These are phyloP conservation scores for Fraxinus dipetala DNA, from an alignment of 305 asterid genomes.

Conservation along the genomic window DNA sequence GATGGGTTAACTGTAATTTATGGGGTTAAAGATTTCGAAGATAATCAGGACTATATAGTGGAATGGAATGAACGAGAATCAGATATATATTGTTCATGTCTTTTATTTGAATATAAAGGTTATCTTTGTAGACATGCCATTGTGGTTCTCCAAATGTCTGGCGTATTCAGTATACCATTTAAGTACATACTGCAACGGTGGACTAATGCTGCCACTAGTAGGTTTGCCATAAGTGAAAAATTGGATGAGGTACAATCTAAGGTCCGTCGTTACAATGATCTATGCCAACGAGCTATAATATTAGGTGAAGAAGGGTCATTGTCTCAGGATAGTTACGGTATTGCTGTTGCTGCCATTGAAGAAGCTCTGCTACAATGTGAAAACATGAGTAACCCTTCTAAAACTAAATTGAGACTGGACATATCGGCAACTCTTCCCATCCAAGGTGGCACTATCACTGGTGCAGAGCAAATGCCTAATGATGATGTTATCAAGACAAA, in stretches of 20 bases:
- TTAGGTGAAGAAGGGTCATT: constrained; percentile 95
- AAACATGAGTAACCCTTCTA: constrained; percentile 35
- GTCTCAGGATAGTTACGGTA: constrained; percentile 67
- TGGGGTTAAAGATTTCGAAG: constrained; percentile 67
- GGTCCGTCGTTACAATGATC: constrained; percentile 85
- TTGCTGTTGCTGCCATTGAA: constrained; percentile 58
- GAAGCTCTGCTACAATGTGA: constrained; percentile 65
- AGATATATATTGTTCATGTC: constrained; percentile 66
- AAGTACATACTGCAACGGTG: constrained; percentile 77
- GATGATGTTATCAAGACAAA: constrained; percentile 28
- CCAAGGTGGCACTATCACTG: constrained; percentile 30
- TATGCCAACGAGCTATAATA: constrained; percentile 80
- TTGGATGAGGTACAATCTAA: constrained; percentile 77
- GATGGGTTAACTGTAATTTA: constrained; percentile 48
- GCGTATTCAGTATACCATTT: constrained; percentile 70
- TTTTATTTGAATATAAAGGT: constrained; percentile 70
- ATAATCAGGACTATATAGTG: constrained; percentile 59
- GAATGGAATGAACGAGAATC: constrained; percentile 62
- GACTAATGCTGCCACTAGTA: constrained; percentile 88
- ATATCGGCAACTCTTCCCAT: constrained; percentile 38
- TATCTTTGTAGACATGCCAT: constrained; percentile 85
- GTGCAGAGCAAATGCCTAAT: constrained; percentile 39
- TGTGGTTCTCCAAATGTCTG: constrained; percentile 96
- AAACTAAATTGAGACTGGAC: constrained; percentile 37
- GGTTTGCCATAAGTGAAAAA: constrained; percentile 54